Evolutionary conservation across 1,284 basidiomycete species (phyloP).

Genomic region (Coniophora puteana): DNA sequence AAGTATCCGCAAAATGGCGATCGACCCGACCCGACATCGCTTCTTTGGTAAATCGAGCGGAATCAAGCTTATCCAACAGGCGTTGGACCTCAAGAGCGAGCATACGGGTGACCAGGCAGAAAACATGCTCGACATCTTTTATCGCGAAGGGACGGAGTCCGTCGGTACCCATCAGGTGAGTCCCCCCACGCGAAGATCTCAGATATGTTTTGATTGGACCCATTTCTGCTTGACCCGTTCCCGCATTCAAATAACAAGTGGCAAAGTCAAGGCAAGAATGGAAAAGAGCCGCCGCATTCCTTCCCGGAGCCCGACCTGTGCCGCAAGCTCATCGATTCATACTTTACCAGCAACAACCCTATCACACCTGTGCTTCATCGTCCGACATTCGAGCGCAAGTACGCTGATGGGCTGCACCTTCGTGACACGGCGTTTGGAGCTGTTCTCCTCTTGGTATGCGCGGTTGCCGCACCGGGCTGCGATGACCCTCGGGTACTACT

Average conservation of each 20-base stretch:
- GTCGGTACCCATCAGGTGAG: constrained; percentile 38
- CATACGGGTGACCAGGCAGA: constrained; percentile 34
- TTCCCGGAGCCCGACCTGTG: constrained; percentile 69
- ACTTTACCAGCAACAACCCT: constrained; percentile 61
- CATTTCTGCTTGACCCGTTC: constrained; percentile 7
- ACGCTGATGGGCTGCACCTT: constrained; percentile 55
- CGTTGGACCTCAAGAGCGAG: constrained; percentile 64
- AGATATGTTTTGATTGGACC: background rate
- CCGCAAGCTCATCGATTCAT: constrained; percentile 58
- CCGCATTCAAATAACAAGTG: too few relatives aligned
- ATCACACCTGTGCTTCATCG: constrained; percentile 76
- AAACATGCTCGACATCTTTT: constrained; percentile 13
- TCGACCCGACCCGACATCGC: constrained; percentile 35
- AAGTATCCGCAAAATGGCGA: constrained; percentile 14
- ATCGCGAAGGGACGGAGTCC: constrained; percentile 32
- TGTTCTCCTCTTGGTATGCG: constrained; percentile 72
- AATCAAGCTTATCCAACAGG: constrained; percentile 59
- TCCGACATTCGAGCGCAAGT: constrained; percentile 64
- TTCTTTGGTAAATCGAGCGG: constrained; percentile 76
- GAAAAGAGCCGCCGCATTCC: constrained; percentile 20
- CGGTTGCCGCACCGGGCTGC: constrained; percentile 66
- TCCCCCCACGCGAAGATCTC: background rate
- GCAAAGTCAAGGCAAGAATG: constrained; percentile 29
- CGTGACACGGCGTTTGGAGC: constrained; percentile 62
- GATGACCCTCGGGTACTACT: constrained; percentile 59